Evolutionary conservation across 2,329 filamentous ascomycete genomes (phyloP), one percentile per base, ranked within the genome.

Genomic region (Nannizziopsis arthrosporioides): DNA sequence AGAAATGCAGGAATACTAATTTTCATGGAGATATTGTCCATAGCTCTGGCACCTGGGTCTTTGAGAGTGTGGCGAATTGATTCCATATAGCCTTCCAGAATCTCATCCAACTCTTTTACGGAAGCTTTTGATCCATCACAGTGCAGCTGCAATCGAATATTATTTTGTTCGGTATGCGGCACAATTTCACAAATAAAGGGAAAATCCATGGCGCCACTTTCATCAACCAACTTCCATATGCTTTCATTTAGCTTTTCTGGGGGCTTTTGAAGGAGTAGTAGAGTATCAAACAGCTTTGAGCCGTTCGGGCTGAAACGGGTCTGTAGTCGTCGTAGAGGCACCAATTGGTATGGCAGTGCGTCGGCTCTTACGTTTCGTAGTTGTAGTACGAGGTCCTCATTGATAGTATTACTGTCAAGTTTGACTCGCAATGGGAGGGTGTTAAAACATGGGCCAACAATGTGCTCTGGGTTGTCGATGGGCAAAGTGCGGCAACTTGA

Each of bases 371-470:
- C 61, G 0, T 65, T 63, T 44, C 88, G 82, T 2, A 86, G 71
- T 2, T 67, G 61, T 49, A 74, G 76, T 19, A 83, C 66, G 9
- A 88, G 60, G 4, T 80, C 74, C 0, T 71, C 56, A 49, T 81
- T 80, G 12, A 72, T 73, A 0, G 63, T 68, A 1, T 61, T 61
- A 2, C 60, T 59, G 1, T 71, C 65, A 8, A 84, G 52, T 30
- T 78, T 66, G 12, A 79, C 66, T 19, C 86, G 76, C 1, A 88
- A 60, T 0, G 89, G 87, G 10, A 94, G 66, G 0, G 89, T 94
- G 60, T 94, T 95, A 71, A 95, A 94, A 61, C 87, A 94, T 0
- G 89, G 89, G 0, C 85, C 87, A n/a, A 93, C 77, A 5, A 94
- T 74, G 3, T 73, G 70, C 34, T 89, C 80, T 9, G 90, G 70